Conservation (phyloP, 1,139 yeast genomes). For the Geotrichum aggregatum region DNA sequence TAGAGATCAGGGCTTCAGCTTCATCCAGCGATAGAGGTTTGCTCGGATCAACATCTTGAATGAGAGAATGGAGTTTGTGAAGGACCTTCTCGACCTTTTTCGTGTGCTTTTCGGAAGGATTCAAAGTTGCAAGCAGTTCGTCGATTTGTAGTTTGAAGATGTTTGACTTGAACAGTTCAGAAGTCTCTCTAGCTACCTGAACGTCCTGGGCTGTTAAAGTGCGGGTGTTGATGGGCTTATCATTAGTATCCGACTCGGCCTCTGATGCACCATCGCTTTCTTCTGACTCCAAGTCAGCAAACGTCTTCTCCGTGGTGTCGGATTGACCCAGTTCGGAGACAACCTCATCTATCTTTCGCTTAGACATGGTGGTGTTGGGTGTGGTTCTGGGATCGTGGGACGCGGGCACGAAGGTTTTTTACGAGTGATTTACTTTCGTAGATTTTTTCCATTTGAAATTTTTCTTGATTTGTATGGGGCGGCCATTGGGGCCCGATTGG, state of each 20-base stretch:
- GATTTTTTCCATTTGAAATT: conserved; percentile 5
- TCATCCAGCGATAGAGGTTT: conserved; percentile 53
- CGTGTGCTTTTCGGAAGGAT: conserved; percentile 64
- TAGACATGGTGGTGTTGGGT: conserved; percentile 7
- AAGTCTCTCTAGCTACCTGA: conserved; percentile 88
- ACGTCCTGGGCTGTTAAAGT: conserved; percentile 70
- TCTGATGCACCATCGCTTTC: conserved; percentile 11
- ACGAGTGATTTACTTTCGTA: background rate
- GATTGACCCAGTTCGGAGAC: background rate
- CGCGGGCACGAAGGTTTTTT: conserved; percentile 8
- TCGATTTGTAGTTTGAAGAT: conserved; percentile 92
- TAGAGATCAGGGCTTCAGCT: conserved; percentile 45
- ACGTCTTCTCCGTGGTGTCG: background rate
- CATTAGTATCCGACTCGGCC: conserved; percentile 26
- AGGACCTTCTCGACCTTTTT: conserved; percentile 68
- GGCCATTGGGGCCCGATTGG: conserved; percentile 14
- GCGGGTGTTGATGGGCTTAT: conserved; percentile 30
- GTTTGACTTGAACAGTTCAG: conserved; percentile 88
- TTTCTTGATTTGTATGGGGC: background rate
- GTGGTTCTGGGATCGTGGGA: background rate
- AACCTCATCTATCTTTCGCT: conserved; percentile 18
- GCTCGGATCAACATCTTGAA: conserved; percentile 58
- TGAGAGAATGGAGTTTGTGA: conserved; percentile 67
- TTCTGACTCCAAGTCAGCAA: conserved; percentile 17
- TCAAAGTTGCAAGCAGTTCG: conserved; percentile 75